Percentiles rank a stretch among this genome's conserved stretches.
Evolutionary conservation across 805 yeast genomes (phyloP).

Genomic region (Saturnispora sanitii): DNA sequence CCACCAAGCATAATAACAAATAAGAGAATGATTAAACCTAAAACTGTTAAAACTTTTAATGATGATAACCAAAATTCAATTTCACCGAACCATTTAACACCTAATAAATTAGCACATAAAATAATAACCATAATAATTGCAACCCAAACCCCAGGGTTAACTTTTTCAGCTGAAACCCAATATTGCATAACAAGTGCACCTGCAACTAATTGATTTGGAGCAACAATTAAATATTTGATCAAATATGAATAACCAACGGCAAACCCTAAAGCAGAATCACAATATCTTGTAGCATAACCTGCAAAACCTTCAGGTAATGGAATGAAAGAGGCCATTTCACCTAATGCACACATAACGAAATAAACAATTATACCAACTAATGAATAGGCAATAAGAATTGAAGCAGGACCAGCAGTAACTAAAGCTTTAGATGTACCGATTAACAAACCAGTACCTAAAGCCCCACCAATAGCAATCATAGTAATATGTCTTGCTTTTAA

Average conservation of each 20-base stretch:
- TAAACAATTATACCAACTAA: conserved; percentile 64
- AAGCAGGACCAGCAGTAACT: conserved; percentile 60
- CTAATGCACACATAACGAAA: conserved; percentile 49
- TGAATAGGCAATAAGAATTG: conserved; percentile 52
- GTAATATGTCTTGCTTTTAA: conserved; percentile 42
- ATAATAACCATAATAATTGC: conserved; percentile 35
- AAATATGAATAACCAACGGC: conserved; percentile 48
- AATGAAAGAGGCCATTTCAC: conserved; percentile 46
- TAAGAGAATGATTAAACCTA: conserved; percentile 56
- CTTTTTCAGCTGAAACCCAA: conserved; percentile 37
- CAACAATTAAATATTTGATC: conserved; percentile 41
- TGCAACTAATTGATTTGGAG: conserved; percentile 50
- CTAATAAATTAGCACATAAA: conserved; percentile 33
- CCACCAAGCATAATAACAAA: conserved; percentile 69
- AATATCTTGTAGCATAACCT: conserved; percentile 43
- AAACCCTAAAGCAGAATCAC: conserved; percentile 45
- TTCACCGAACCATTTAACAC: conserved; percentile 42
- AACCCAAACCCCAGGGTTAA: conserved; percentile 48
- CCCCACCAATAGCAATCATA: conserved; percentile 72
- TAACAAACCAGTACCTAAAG: conserved; percentile 70
- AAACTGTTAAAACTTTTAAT: conserved; percentile 53
- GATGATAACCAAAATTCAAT: conserved; percentile 49
- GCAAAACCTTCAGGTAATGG: conserved; percentile 49
- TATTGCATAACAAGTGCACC: conserved; percentile 45
- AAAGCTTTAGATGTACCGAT: conserved; percentile 70